Base-by-base conservation (phyloP, 176 grass and related monocot genomes). In the Rhynchospora tenuis region DNA sequence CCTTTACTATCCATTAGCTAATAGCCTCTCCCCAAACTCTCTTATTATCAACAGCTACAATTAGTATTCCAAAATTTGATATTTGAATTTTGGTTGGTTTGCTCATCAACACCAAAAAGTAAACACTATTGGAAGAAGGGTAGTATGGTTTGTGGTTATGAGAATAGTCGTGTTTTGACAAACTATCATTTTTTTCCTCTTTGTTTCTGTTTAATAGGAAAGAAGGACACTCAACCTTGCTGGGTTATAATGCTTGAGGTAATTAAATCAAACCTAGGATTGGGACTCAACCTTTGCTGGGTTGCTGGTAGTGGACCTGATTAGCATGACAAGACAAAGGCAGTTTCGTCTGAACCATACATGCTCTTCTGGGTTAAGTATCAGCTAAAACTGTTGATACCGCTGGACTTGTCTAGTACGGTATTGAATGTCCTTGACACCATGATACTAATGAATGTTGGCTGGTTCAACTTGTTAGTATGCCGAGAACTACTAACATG, bases 171-270 rank as follows among this genome's bases (percentile, higher is more conserved):
- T 75, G 47, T 28, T 22, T 54, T 15, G 47, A 76, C 50, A 55
- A 51, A 55, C 24, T 55, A 76, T 76, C 23, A 76, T 76, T 76
- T 31, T 31, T 26, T 81, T 45, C 59, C 20, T 61, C 48, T 7
- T 5, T 86, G n/a, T 29, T 87, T 29, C 6, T 84, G 22, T 82
- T 89, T 65, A 51, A 71, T 79, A 95, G 96, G 88, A 48, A 29
- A 57, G 67, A 90, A 79, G 74, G 84, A 95, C 59, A 82, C 84
- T 78, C 89, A 24, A 81, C 88, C 91, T 70, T 95, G 95, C 84
- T 98, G 95, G 92, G 92, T 98, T 59, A 89, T 98, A 84, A 95
- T 98, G 95, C 92, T 98, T 59, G 95, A 98, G 95, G 95, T 95
- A 89, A 85, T 43, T 81, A 8, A 62, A 62, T 44, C 23, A 81